phyloP scores from a whole-genome alignment of 2,329 filamentous ascomycete species.

The Sarocladiaceae sp. region DNA sequence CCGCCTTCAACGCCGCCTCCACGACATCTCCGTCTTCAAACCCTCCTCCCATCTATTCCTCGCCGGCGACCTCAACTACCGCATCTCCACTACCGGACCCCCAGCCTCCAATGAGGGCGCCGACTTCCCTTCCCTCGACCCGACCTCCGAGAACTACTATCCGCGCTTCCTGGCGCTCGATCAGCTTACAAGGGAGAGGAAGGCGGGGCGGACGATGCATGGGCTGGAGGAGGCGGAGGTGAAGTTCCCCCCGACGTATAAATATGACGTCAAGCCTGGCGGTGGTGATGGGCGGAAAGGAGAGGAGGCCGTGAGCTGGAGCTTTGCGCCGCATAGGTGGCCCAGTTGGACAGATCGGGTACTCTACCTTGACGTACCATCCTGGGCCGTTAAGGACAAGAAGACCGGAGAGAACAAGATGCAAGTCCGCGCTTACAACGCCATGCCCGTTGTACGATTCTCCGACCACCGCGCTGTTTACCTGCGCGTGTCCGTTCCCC shows the following conservation, averaged over 20 bases:
- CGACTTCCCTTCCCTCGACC: slow-evolving; percentile 54
- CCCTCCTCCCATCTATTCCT: slow-evolving; percentile 75
- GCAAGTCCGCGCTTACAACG: slow-evolving; percentile 60
- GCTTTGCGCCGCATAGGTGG: slow-evolving; percentile 76
- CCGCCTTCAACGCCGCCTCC: slow-evolving; percentile 38
- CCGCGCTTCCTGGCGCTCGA: slow-evolving; percentile 64
- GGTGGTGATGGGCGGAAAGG: slow-evolving; percentile 22
- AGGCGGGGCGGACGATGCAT: slow-evolving; percentile 66
- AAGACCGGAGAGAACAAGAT: slow-evolving; percentile 25
- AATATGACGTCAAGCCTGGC: slow-evolving; percentile 54
- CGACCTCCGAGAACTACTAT: slow-evolving; percentile 54
- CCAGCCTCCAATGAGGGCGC: slow-evolving; percentile 49
- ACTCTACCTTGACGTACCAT: slow-evolving; percentile 62
- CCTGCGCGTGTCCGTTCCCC: slow-evolving; percentile 60
- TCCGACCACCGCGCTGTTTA: slow-evolving; percentile 87
- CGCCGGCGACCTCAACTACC: slow-evolving; percentile 91
- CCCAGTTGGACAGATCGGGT: slow-evolving; percentile 93
- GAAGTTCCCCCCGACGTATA: slow-evolving; percentile 87
- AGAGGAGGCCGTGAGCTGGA: slow-evolving; percentile 47
- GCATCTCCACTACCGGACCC: slow-evolving; percentile 65
- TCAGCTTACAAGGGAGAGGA: slow-evolving; percentile 69
- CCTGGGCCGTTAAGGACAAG: slow-evolving; percentile 36
- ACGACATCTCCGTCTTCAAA: slow-evolving; percentile 63
- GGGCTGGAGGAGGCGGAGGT: slow-evolving; percentile 70
- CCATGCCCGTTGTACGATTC: slow-evolving; percentile 70